Evolutionary conservation across 2,329 filamentous ascomycete genomes (phyloP), one percentile per base, ranked within the genome.

Genomic region (Incumbomyces lentus): DNA sequence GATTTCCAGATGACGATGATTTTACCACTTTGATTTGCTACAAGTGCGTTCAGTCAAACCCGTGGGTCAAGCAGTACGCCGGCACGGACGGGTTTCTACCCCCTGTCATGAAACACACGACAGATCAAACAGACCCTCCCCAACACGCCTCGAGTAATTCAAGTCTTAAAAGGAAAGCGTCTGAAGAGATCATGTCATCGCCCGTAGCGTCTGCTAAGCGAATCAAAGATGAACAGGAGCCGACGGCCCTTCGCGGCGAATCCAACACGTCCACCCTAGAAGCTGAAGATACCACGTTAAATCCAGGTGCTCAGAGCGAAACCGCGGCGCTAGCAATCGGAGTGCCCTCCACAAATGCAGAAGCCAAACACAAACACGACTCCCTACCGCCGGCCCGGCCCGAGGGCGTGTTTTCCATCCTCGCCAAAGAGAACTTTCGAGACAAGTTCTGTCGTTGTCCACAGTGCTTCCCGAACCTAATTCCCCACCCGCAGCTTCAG

Each of bases 1-100:
- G 87, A 1, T 98, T 98, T 55, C 92, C 92, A 0, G 73, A 75
- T 0, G 90, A 96, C 58, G 87, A 95, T 22, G 80, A 84, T 26
- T 98, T 98, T 54, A 87, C 93, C 44, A 79, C 82, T 22, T 84
- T 96, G 59, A 75, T 98, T 32, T 98, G 92, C 70, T 95, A 92
- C 70, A 93, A 94, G 61, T 98, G 92, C 57, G 76, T 94, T 12
- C 81, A 89, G 34, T 79, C 87, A 1, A 79, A 88, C 56, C 86
- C 88, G 0, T 98, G 92, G 92, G 82, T 96, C 63, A 93, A 90
- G 68, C 73, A 74, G 52, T 96, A 96, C 61, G 88, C 86, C 5
- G 83, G 84, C 1, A 78, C 84, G 0, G 61, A 78, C 1, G 88
- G 89, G 0, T 96, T 98, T 59, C 70, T 96, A 0, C 72, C 78